Percentiles rank a stretch among this genome's conserved stretches.
These are phyloP conservation scores for Leishmania tarentolae DNA, from an alignment of 208 protist species.

Conservation along the genomic window DNA sequence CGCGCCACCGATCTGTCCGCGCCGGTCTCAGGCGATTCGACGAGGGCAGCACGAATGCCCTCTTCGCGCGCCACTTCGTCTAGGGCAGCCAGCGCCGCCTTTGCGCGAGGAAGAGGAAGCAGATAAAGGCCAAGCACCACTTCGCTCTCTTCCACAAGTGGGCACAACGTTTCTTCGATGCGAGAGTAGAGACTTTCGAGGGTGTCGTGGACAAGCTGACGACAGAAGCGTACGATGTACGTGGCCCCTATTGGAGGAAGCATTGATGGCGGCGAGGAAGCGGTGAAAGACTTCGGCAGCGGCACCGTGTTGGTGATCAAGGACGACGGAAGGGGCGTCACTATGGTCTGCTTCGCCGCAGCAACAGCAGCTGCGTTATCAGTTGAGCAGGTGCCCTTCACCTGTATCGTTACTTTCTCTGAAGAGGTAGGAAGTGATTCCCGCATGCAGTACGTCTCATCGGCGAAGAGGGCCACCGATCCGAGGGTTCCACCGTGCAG, in stretches of 20 bases:
- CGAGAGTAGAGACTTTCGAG: conserved; percentile 45
- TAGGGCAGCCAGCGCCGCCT: conserved; percentile 29
- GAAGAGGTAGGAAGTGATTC: conserved; percentile 11
- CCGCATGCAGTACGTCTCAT: conserved; percentile 46
- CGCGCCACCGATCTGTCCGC: neutral
- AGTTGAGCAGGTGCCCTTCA: neutral
- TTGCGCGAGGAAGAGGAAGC: conserved; percentile 44
- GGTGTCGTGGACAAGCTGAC: conserved; percentile 49
- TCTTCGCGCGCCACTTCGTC: conserved; percentile 24
- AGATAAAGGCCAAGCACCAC: conserved; percentile 73
- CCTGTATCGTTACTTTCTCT: neutral
- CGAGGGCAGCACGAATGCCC: neutral
- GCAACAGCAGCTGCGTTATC: neutral
- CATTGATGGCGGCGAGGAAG: conserved; percentile 12
- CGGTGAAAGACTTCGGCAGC: conserved; percentile 18
- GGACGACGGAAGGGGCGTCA: conserved; percentile 13
- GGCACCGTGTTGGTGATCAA: conserved; percentile 18
- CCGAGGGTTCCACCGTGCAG: conserved; percentile 49
- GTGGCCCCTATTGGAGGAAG: conserved; percentile 50
- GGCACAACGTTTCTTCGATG: conserved; percentile 49
- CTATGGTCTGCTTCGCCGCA: neutral
- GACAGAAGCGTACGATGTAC: conserved; percentile 66
- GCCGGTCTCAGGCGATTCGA: neutral
- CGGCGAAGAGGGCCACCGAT: conserved; percentile 44
- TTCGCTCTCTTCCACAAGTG: conserved; percentile 72